phyloP scores from a whole-genome alignment of 257 asterid species.

The Przewalskia tangutica region DNA sequence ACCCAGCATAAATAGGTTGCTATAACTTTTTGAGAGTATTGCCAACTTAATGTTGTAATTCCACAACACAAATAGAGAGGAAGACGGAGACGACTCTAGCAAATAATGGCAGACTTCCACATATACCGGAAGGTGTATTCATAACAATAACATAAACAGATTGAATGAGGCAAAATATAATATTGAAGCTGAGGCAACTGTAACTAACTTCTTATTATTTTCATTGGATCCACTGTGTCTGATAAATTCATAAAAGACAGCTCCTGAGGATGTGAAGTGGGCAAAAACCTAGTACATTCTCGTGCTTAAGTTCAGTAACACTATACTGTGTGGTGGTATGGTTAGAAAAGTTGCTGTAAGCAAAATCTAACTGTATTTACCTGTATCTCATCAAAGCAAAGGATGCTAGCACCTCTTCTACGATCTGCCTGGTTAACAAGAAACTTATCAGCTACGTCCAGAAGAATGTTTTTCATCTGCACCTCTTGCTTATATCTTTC shows the following conservation, averaged over 20 bases:
- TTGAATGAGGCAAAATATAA: not conserved
- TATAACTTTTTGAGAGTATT: not conserved
- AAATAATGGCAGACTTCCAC: not conserved
- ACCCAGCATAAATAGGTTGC: not conserved
- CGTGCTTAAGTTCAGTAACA: not conserved
- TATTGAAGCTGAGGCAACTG: not conserved
- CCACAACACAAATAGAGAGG: not conserved
- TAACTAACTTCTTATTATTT: not conserved
- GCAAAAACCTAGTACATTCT: not conserved
- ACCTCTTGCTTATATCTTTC: conserved; percentile 79
- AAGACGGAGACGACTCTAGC: not conserved
- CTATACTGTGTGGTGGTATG: not conserved
- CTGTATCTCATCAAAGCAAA: conserved; percentile 97
- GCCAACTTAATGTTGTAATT: not conserved
- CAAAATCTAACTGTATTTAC: conserved; percentile 17
- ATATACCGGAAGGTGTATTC: not conserved
- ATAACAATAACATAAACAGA: not conserved
- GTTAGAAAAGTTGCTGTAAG: not conserved
- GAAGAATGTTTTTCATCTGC: conserved; percentile 78
- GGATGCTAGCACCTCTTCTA: conserved; percentile 68
- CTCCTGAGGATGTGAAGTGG: not conserved
- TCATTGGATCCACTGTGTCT: not conserved
- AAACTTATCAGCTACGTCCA: conserved; percentile 89
- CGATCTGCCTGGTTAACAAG: conserved; percentile 51
- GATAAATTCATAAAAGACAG: not conserved